Conservation (phyloP, 73 alveolate species). For the Paramecium sonneborni region DNA sequence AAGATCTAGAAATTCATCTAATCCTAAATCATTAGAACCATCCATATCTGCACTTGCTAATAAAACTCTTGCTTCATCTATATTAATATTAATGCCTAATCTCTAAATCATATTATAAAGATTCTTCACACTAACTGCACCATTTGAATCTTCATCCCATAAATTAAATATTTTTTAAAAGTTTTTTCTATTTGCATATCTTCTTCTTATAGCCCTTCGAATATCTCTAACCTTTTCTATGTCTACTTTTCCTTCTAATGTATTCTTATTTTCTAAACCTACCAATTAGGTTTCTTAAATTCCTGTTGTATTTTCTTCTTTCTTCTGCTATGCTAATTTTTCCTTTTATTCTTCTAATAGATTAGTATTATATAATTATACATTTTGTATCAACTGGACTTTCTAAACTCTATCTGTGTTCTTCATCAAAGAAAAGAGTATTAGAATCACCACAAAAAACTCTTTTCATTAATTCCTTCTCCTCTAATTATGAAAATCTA, state of each 20-base stretch:
- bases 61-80: slow-evolving; percentile 91
- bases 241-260: slow-evolving; percentile 93
- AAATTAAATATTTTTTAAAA: slow-evolving; percentile 84
- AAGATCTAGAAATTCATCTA: slow-evolving; percentile 91
- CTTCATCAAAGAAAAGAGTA: slow-evolving; percentile 19
- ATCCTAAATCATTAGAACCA: slow-evolving; percentile 77
- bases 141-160: slow-evolving; percentile 89
- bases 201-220: slow-evolving; percentile 85
- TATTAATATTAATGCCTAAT: slow-evolving; percentile 92
- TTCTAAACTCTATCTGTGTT: background rate
- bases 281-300: slow-evolving; percentile 90
- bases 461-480: slow-evolving; percentile 57
- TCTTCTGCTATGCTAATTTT: slow-evolving; percentile 51
- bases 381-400: background rate
- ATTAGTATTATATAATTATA: background rate
- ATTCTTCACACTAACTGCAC: slow-evolving; percentile 81
- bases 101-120: slow-evolving; percentile 87
- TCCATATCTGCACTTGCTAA: slow-evolving; percentile 91
- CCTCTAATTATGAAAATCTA: slow-evolving; percentile 57
- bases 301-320: slow-evolving; percentile 73
- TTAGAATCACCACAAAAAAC: slow-evolving; percentile 69
- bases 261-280: slow-evolving; percentile 78
- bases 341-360: background rate
- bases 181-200: slow-evolving; percentile 92
- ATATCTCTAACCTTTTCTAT: slow-evolving; percentile 89